These are phyloP conservation scores for Akanthomyces lecanii DNA, from an alignment of 2,329 filamentous ascomycete species.

Conservation along the genomic window DNA sequence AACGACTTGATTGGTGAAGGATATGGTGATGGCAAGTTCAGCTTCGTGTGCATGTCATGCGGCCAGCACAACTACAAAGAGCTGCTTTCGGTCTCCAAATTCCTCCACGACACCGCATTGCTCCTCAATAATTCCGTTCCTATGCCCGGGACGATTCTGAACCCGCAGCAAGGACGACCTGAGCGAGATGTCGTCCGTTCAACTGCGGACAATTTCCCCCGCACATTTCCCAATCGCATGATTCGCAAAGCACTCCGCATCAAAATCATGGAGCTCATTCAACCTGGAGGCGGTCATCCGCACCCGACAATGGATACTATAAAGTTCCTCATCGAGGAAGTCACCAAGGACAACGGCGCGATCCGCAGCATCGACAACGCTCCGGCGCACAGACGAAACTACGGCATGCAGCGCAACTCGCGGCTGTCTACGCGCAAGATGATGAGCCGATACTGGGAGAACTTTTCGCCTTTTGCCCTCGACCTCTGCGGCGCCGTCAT, in stretches of 20 bases:
- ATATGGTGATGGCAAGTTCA: constrained; percentile 57
- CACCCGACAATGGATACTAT: constrained; percentile 47
- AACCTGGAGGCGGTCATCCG: constrained; percentile 22
- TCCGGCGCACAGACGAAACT: constrained; percentile 20
- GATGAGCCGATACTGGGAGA: constrained; percentile 69
- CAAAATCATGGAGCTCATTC: constrained; percentile 38
- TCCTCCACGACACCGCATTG: constrained; percentile 49
- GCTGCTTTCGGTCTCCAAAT: constrained; percentile 55
- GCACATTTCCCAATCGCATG: constrained; percentile 56
- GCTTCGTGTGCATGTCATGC: constrained; percentile 48
- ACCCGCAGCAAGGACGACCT: constrained; percentile 48
- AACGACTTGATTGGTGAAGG: constrained; percentile 44
- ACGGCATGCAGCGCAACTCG: constrained; percentile 26
- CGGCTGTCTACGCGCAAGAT: constrained; percentile 55
- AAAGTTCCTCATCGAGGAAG: constrained; percentile 44
- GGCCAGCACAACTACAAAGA: constrained; percentile 48
- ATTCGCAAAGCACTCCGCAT: constrained; percentile 44
- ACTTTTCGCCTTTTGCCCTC: constrained; percentile 59
- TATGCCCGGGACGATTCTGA: constrained; percentile 65
- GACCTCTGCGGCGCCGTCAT: constrained; percentile 63
- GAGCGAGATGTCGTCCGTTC: constrained; percentile 23
- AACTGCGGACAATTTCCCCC: constrained; percentile 24
- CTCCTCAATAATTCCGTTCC: constrained; percentile 46
- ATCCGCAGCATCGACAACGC: constrained; percentile 39
- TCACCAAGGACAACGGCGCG: constrained; percentile 34